Evolutionary conservation across 192 early-diverging fungal genomes (phyloP).

Genomic region (Powellomyces hirtus): DNA sequence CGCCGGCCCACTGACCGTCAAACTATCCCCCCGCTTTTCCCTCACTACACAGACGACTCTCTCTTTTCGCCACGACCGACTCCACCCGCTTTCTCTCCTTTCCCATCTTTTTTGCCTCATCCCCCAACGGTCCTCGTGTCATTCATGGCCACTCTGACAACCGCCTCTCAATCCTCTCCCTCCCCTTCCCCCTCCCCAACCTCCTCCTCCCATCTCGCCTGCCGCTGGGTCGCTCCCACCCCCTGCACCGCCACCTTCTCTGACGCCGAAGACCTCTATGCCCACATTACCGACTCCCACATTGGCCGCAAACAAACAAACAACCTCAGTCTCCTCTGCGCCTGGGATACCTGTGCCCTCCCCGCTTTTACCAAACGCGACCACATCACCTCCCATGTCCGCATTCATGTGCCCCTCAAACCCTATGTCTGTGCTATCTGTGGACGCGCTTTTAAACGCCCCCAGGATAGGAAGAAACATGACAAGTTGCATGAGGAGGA

Average conservation of each 20-base stretch:
- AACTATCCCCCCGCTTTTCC: no score
- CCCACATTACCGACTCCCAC: conserved; percentile 84
- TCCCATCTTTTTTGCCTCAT: no score
- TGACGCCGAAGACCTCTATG: conserved; percentile 82
- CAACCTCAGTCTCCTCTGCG: conserved; percentile 85
- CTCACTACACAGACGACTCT: no score
- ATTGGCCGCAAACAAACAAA: conserved; percentile 85
- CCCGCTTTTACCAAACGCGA: conserved; percentile 77
- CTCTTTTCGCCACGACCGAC: no score
- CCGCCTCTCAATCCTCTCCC: no score
- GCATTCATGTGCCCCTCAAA: conserved; percentile 90
- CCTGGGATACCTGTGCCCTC: conserved; percentile 80
- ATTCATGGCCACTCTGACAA: no score
- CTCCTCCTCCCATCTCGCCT: background rate
- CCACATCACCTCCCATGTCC: conserved; percentile 95
- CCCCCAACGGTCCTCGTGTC: no score
- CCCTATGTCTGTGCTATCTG: conserved; percentile 78
- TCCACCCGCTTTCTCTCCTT: no score
- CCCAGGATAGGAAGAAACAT: conserved; percentile 93
- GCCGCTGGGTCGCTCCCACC: background rate
- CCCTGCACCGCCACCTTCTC: conserved; percentile 46
- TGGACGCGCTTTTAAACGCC: conserved; percentile 83
- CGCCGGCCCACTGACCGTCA: no score
- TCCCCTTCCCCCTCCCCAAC: background rate
- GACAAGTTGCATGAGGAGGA: conserved; percentile 53